Evolutionary conservation across 306 rosid genomes (phyloP).

Genomic region (Vigna trinervia): DNA sequence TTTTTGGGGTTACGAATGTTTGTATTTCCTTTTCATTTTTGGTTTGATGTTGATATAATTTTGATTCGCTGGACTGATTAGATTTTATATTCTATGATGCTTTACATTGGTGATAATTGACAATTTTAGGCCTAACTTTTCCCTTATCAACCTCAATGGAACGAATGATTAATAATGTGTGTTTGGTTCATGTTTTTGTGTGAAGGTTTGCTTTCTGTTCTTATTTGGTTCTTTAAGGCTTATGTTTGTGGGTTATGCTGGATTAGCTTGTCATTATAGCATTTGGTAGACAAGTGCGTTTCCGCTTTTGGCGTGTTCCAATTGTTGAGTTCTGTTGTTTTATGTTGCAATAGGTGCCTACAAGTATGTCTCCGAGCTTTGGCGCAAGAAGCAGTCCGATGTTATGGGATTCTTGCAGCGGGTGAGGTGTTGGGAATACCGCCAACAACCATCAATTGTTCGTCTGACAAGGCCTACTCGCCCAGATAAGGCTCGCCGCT

Average conservation of each 20-base stretch:
- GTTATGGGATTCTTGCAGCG: conserved; percentile 86
- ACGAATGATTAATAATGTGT: not conserved
- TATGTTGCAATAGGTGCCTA: conserved; percentile 64
- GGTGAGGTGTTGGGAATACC: conserved; percentile 95
- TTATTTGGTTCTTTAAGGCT: not conserved
- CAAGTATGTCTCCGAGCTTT: conserved; percentile 86
- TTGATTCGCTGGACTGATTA: not conserved
- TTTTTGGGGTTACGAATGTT: not conserved
- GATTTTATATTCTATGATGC: not conserved
- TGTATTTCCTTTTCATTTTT: not conserved
- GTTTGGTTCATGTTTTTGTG: not conserved
- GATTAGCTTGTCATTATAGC: not conserved
- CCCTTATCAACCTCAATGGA: not conserved
- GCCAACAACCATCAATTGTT: conserved; percentile 86
- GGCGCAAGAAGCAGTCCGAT: conserved; percentile 94
- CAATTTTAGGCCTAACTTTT: not conserved
- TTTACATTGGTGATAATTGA: not conserved
- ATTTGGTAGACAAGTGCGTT: not conserved
- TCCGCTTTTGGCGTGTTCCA: not conserved
- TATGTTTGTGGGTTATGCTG: not conserved
- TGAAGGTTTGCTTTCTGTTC: not conserved
- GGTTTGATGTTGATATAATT: not conserved
- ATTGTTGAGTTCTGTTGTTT: not conserved
- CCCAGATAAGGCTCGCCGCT: conserved; percentile 87
- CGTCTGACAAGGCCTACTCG: conserved; percentile 81